Evolutionary conservation across 371 early-diverging fungal genomes (phyloP).

Genomic region (Mucor plumbeus): DNA sequence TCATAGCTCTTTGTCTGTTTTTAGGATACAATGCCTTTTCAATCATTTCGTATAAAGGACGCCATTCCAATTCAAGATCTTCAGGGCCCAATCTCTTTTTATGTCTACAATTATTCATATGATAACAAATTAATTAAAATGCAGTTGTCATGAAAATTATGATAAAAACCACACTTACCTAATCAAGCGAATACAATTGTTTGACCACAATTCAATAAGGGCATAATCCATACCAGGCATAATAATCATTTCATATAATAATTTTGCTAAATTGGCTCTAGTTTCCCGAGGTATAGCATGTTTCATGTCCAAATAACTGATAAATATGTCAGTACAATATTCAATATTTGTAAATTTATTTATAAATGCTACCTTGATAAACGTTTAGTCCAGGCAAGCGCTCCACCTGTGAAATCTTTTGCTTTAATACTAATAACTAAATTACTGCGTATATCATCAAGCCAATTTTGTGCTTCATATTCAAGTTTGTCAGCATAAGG

Average conservation of each 20-base stretch:
- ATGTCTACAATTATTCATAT: slow-evolving; percentile 30
- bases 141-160: not conserved
- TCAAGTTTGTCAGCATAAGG: slow-evolving; percentile 62
- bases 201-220: slow-evolving; percentile 63
- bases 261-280: slow-evolving; percentile 62
- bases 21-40: slow-evolving; percentile 64
- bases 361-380: slow-evolving; percentile 53
- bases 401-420: slow-evolving; percentile 67
- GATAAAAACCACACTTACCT: slow-evolving; percentile 46
- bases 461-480: slow-evolving; percentile 61
- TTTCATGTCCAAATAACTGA: slow-evolving; percentile 71
- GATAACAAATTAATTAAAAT: not conserved
- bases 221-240: slow-evolving; percentile 70
- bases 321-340: not conserved
- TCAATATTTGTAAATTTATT: not conserved
- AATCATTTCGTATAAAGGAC: slow-evolving; percentile 72
- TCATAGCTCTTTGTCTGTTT: slow-evolving; percentile 62
- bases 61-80: slow-evolving; percentile 73
- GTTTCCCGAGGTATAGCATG: slow-evolving; percentile 63
- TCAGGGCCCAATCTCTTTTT: slow-evolving; percentile 56
- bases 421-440: slow-evolving; percentile 57
- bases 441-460: slow-evolving; percentile 57
- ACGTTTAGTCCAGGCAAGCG: slow-evolving; percentile 61
- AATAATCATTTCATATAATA: slow-evolving; percentile 60
- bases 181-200: slow-evolving; percentile 57